Evolutionary conservation across 345 rosid genomes (phyloP), one percentile per base, ranked within the genome.

Genomic region (Hevea brasiliensis): DNA sequence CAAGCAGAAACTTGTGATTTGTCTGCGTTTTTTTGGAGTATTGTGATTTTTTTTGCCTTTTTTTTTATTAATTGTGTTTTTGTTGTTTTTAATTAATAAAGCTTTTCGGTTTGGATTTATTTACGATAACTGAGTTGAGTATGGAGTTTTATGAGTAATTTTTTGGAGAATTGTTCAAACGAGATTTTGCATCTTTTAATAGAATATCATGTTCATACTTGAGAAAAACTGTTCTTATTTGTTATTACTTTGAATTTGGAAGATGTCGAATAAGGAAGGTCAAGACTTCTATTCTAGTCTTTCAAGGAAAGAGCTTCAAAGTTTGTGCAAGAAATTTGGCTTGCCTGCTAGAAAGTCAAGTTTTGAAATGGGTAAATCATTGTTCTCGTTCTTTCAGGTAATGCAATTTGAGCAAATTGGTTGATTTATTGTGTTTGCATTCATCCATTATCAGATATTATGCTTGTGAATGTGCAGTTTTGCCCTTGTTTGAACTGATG

Each of bases 251-350:
- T 35, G 42, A 73, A 27, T 68, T 68, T 55, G 75, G 73, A 76
- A 81, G 86, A 86, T 88, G 94, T 78, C 70, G 14, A 84, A 81
- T 73, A 81, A 79, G 74, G 84, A 82, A 65, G 82, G 71, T 65
- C 78, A 74, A 65, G 84, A 83, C n/a, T 85, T 65, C 72, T 84
- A 71, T 72, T 70, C 68, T 14, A 74, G 77, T 15, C 88, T 82
- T 74, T 80, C 97, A 13, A 79, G 95, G 83, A 90, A 84, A 85
- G 92, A 90, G 79, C 96, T 92, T 72, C 92, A 89, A 65, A 84
- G 81, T 81, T 69, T 89, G 73, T 90, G 97, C 83, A 90, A 87
- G 84, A 83, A 76, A 64, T 85, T 78, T 80, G 85, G 88, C 59
- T 81, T 92, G 77, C 97, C 96, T 32, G 89, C 96, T 20, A 85